These are phyloP conservation scores for Paecilomyces niveus DNA, from an alignment of 2,329 filamentous ascomycete genomes.

Conservation along the genomic window DNA sequence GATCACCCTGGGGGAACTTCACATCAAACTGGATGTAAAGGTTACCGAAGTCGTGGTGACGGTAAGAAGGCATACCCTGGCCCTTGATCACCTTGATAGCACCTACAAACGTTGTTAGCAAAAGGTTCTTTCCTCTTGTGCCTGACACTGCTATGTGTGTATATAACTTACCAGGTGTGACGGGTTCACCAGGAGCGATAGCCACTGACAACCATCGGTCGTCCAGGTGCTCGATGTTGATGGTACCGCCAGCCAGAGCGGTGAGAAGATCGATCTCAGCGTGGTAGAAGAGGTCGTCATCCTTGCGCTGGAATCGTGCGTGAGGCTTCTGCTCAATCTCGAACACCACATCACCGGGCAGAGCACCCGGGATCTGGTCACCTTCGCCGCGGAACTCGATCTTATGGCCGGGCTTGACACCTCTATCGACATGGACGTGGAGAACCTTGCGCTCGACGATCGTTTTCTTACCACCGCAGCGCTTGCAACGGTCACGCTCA, in stretches of 20 bases:
- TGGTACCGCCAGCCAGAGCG: slow-evolving; percentile 80
- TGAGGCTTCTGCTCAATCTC: slow-evolving; percentile 99
- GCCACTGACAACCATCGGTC: slow-evolving; percentile 94
- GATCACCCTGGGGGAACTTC: slow-evolving; percentile 81
- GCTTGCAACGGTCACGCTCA: slow-evolving; percentile 96
- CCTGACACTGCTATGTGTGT: not conserved
- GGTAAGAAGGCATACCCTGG: slow-evolving; percentile 94
- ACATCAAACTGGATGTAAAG: slow-evolving; percentile 96
- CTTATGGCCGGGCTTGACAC: slow-evolving; percentile 89
- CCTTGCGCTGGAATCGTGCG: slow-evolving; percentile 85
- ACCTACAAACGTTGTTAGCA: slow-evolving; percentile 46
- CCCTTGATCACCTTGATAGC: slow-evolving; percentile 89
- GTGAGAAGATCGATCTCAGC: slow-evolving; percentile 94
- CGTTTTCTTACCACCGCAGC: slow-evolving; percentile 95
- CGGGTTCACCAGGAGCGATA: slow-evolving; percentile 89
- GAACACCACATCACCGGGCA: slow-evolving; percentile 94
- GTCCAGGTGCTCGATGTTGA: slow-evolving; percentile 93
- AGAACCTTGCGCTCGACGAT: slow-evolving; percentile 95
- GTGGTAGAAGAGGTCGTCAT: slow-evolving; percentile 92
- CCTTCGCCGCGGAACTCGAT: slow-evolving; percentile 96
- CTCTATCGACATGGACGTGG: slow-evolving; percentile 93
- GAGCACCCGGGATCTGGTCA: slow-evolving; percentile 87
- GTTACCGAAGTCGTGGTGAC: slow-evolving; percentile 93
- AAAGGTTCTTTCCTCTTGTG: too few species aligned
- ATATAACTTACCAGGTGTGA: slow-evolving; percentile 67